A percentile compares a stretch with the other conserved stretches of the same genome.
Conservation (phyloP, 2,329 filamentous ascomycete species). For the Colletotrichum nymphaeae region DNA sequence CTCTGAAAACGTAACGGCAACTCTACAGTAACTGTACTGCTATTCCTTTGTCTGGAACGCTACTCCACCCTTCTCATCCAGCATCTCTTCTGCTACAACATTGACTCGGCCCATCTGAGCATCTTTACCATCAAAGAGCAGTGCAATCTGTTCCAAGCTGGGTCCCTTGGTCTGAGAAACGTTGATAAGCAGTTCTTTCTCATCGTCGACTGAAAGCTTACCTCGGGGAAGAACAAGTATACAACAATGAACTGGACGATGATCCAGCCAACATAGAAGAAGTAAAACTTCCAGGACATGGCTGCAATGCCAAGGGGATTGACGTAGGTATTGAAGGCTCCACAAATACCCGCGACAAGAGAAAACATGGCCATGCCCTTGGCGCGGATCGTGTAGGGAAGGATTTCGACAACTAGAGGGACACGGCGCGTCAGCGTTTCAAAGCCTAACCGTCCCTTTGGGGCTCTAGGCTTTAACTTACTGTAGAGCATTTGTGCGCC, state of each 20-base stretch:
- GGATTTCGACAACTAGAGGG: conserved; percentile 54
- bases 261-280: conserved; percentile 59
- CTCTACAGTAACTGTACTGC: background rate
- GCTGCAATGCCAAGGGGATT: conserved; percentile 63
- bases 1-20: background rate
- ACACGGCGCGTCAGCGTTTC: background rate
- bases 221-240: conserved; percentile 37
- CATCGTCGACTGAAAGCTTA: background rate
- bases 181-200: background rate
- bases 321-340: conserved; percentile 50
- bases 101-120: conserved; percentile 22
- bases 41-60: conserved; percentile 13
- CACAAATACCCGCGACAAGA: conserved; percentile 29
- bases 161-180: conserved; percentile 36
- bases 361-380: conserved; percentile 56
- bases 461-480: background rate
- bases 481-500: conserved; percentile 34
- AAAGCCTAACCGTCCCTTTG: no score
- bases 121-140: conserved; percentile 35
- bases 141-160: conserved; percentile 37
- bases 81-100: conserved; percentile 28
- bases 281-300: conserved; percentile 66
- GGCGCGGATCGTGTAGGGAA: conserved; percentile 63
- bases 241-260: conserved; percentile 54
- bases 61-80: conserved; percentile 14